These are phyloP conservation scores for Bipolaris victoriae DNA, from an alignment of 2,329 filamentous ascomycete genomes.

Conservation along the genomic window DNA sequence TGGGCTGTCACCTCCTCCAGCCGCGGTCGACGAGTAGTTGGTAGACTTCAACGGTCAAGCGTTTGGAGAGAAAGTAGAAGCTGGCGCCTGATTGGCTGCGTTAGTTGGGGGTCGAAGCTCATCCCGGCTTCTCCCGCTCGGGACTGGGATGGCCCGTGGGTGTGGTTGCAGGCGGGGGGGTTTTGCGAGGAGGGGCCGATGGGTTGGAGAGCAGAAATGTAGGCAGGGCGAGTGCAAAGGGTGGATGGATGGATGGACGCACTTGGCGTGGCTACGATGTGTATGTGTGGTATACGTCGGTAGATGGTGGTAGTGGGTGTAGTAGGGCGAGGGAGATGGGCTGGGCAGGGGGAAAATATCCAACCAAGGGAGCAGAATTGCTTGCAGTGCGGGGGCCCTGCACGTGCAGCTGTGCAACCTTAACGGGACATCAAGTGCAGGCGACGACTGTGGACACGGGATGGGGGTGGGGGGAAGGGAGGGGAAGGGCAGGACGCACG, in stretches of 20 bases:
- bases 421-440: slow-evolving; percentile 32
- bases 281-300: too few relatives aligned
- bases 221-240: background rate
- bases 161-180: background rate
- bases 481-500: slow-evolving; percentile 50
- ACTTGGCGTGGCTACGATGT: background rate
- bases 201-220: background rate
- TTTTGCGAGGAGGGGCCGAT: background rate
- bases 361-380: background rate
- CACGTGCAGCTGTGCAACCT: slow-evolving; percentile 37
- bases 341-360: slow-evolving; percentile 12
- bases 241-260: background rate
- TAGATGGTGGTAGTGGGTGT: background rate
- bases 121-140: slow-evolving; percentile 20
- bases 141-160: background rate
- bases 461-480: slow-evolving; percentile 8
- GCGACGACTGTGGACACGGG: slow-evolving; percentile 24
- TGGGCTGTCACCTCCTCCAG: slow-evolving; percentile 71
- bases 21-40: slow-evolving; percentile 74
- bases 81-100: slow-evolving; percentile 65
- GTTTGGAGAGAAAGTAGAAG: slow-evolving; percentile 70
- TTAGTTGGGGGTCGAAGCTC: slow-evolving; percentile 23
- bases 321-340: slow-evolving; percentile 10
- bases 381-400: slow-evolving; percentile 21
- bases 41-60: slow-evolving; percentile 70